Percentiles rank a stretch among this genome's conserved stretches.
These are phyloP conservation scores for Xylaria acuta DNA, from an alignment of 495 filamentous ascomycete genomes.

Conservation along the genomic window DNA sequence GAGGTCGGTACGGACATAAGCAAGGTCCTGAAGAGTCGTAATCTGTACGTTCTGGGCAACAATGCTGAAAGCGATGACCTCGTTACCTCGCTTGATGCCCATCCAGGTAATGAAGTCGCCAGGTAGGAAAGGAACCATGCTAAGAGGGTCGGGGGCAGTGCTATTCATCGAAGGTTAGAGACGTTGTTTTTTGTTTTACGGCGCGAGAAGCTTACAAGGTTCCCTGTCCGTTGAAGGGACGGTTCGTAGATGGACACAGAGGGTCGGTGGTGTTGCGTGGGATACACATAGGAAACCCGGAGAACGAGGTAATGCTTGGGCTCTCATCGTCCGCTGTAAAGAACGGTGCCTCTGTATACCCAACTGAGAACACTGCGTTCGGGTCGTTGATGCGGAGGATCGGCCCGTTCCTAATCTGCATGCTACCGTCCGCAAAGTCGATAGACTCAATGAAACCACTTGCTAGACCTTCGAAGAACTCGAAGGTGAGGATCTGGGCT, in stretches of 20 bases:
- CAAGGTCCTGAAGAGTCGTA: slow-evolving; percentile 36
- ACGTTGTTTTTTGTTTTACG: not conserved
- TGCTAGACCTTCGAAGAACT: slow-evolving; percentile 40
- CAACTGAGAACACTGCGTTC: slow-evolving; percentile 44
- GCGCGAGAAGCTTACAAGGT: slow-evolving; percentile 32
- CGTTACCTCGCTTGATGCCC: slow-evolving; percentile 36
- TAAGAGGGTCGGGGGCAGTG: slow-evolving; percentile 40
- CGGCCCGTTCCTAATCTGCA: slow-evolving; percentile 45
- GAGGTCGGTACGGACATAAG: slow-evolving; percentile 46
- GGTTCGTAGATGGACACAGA: slow-evolving; percentile 44
- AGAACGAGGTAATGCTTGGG: slow-evolving; percentile 47
- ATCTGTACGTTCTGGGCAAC: slow-evolving; percentile 45
- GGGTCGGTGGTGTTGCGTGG: slow-evolving; percentile 42
- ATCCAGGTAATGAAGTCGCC: slow-evolving; percentile 49
- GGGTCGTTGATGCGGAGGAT: slow-evolving; percentile 52
- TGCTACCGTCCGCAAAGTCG: slow-evolving; percentile 36
- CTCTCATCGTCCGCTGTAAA: slow-evolving; percentile 49
- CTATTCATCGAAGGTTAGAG: slow-evolving; percentile 21
- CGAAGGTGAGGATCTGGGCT: slow-evolving; percentile 42
- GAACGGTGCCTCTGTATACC: slow-evolving; percentile 39
- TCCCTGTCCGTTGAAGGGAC: slow-evolving; percentile 30
- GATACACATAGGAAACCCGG: slow-evolving; percentile 53
- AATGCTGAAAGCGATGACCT: slow-evolving; percentile 43
- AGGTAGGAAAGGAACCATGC: slow-evolving; percentile 46
- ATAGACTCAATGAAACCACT: slow-evolving; percentile 46